Base-by-base conservation (phyloP, 2,329 filamentous ascomycete species). In the Epichloe brachyelytri region DNA sequence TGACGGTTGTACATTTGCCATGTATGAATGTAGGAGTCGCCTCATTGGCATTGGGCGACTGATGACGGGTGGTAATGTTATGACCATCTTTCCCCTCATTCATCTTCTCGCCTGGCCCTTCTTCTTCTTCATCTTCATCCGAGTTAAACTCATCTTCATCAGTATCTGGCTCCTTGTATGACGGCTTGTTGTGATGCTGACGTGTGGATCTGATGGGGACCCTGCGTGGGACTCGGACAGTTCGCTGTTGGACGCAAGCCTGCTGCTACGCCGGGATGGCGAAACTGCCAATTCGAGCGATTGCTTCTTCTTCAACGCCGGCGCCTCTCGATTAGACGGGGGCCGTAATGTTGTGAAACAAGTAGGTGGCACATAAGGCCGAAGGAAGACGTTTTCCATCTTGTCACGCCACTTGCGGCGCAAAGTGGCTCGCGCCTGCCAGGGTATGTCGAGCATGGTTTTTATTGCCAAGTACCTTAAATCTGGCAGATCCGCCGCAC, bases 381-480 rank as follows among this genome's bases (percentile, higher is more conserved):
- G 72, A 46, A 82, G 73, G 59, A 88, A 90, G 3, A 88, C 76
- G 12, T 71, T 74, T 51, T 81, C 77, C 48, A 96, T 71, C 55
- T 75, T 82, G n/a, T 77, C 73, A 47, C 82, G 82, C 87, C 89
- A 95, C 56, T 80, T 78, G 57, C 85, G 80, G 39, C 90, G 79
- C 60, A 96, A 83, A n/a, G 77, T 76, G 17, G 86, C 86, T 41
- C 91, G 80, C 61, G 88, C 80, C 54, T 88, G 83, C 87, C 89
- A 95, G 11, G 85, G 82, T 44, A 82, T 78, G 60, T 90, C 81
- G 46, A 96, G 72, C 65, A 88, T 91, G 1, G 85, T 83, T 59
- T 84, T 86, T 57, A 96, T 78, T 1, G 78, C 75, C 11, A 96
- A 70, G 43, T 76, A 73, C 8, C 88, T 82, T 22, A 97, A 75